Conservation (phyloP, 2,329 filamentous ascomycete genomes). For the Ceratocystis huliohia region DNA sequence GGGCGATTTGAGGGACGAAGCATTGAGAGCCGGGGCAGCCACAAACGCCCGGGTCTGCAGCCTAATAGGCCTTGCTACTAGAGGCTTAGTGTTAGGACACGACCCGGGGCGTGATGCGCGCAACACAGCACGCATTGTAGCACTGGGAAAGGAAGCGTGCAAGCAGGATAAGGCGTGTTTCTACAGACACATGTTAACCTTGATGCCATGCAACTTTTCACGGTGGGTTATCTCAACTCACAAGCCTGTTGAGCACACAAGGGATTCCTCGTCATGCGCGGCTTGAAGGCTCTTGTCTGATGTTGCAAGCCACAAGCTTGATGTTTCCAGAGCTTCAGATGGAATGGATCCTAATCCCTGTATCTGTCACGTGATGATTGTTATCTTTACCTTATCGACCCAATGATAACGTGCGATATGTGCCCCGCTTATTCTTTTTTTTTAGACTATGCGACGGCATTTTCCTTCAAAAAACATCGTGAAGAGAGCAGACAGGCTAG, state of each 20-base stretch:
- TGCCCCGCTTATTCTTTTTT: slow-evolving; percentile 5
- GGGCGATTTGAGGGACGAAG: neutral
- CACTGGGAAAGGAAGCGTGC: neutral
- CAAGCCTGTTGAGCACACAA: neutral
- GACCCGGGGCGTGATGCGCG: neutral
- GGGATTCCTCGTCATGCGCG: neutral
- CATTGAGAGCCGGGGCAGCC: neutral
- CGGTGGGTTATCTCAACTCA: neutral
- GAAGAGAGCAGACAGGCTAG: neutral
- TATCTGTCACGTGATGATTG: neutral
- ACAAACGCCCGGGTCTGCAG: neutral
- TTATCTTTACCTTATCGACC: neutral
- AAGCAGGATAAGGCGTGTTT: neutral
- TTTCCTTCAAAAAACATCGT: neutral
- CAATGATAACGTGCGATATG: neutral
- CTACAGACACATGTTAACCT: neutral
- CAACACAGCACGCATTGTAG: slow-evolving; percentile 1
- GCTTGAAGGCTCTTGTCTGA: no score
- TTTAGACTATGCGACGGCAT: neutral
- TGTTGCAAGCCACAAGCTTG: no score
- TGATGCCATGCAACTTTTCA: neutral
- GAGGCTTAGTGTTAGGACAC: neutral
- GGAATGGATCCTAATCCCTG: neutral
- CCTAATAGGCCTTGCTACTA: neutral
- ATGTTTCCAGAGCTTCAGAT: neutral